Base-by-base conservation (phyloP, 495 filamentous ascomycete genomes). In the Penicillium salamii region DNA sequence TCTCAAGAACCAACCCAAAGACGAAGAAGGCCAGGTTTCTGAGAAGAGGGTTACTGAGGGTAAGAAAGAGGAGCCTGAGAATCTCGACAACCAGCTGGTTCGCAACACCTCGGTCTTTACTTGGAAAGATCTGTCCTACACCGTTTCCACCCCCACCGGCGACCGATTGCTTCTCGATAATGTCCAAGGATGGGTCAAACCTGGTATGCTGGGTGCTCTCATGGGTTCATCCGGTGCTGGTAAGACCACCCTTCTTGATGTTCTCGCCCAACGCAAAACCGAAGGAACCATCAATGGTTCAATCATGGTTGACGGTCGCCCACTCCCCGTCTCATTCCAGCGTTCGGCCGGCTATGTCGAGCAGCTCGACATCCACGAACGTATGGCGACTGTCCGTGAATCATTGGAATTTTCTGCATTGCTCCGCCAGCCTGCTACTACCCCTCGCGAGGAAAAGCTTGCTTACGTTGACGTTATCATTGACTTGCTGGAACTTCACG, bases 151-250 rank as follows among this genome's bases (percentile, higher is more conserved):
- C 1, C 74, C 50, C 51, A 66, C 57, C 41, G 74, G 59, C 17
- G 77, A 60, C 46, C 59, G 65, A 20, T 43, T 67, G 2, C 70
- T 90, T 2, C 73, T 96, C 14, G 83, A 95, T 52, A 75, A 93
- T 52, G 85, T 95, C 2, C 84, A 89, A 54, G 91, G 91, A 34
- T 96, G 88, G 87, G 88, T 95, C 42, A 93, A 93, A 61, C 91
- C 91, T 18, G 91, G 91, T 41, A 77, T 82, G 59, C 71, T 91
- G 52, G 80, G 83, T 13, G 87, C 87, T 1, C 68, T 90, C 7
- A 87, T 91, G 74, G 81, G 81, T 11, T 75, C 76, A 12, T 82
- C 79, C 21, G 81, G 81, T 13, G 81, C 81, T 2, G 81, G 81
- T 18, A 85, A 85, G 44, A 85, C 81, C 5, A 85, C 81, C 0